A percentile compares a stretch with the other conserved stretches of the same genome.
Conservation (phyloP, 2,329 filamentous ascomycete genomes). For the Hypoxylon sp. region DNA sequence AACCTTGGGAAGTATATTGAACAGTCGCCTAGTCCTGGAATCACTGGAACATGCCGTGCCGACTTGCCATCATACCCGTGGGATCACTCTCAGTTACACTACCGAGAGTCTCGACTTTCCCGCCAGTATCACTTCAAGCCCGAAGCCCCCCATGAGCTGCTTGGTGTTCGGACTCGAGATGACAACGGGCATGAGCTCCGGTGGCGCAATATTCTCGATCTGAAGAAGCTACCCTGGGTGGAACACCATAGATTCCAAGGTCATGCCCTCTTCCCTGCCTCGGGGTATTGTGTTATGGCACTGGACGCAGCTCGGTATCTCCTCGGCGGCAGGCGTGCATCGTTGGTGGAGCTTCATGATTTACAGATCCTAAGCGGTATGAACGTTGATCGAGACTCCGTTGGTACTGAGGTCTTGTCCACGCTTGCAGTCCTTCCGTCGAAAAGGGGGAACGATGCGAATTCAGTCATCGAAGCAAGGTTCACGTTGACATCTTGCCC, state of each 20-base stretch:
- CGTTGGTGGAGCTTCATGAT: constrained; percentile 47
- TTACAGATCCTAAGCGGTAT: constrained; percentile 49
- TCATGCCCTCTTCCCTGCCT: constrained; percentile 60
- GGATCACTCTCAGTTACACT: constrained; percentile 60
- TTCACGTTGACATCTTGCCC: constrained; percentile 54
- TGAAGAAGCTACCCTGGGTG: constrained; percentile 57
- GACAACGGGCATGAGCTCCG: constrained; percentile 53
- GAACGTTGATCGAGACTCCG: constrained; percentile 47
- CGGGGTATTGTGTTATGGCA: constrained; percentile 62
- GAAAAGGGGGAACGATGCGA: constrained; percentile 8
- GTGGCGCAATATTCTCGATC: constrained; percentile 58
- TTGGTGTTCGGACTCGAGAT: constrained; percentile 55
- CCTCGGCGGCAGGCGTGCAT: constrained; percentile 42
- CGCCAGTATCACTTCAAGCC: constrained; percentile 55
- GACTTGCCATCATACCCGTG: constrained; percentile 61
- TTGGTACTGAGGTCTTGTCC: constrained; percentile 56
- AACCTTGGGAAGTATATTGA: constrained; percentile 45
- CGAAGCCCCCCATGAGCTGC: constrained; percentile 53
- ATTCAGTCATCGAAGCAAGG: constrained; percentile 47
- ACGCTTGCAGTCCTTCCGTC: constrained; percentile 48
- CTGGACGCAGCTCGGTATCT: constrained; percentile 57
- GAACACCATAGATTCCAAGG: constrained; percentile 58
- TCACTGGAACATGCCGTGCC: constrained; percentile 30
- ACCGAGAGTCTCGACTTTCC: constrained; percentile 59
- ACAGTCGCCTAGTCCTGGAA: constrained; percentile 30